Evolutionary conservation across 2,329 filamentous ascomycete genomes (phyloP).

Genomic region (Zymoseptoria passerinii): DNA sequence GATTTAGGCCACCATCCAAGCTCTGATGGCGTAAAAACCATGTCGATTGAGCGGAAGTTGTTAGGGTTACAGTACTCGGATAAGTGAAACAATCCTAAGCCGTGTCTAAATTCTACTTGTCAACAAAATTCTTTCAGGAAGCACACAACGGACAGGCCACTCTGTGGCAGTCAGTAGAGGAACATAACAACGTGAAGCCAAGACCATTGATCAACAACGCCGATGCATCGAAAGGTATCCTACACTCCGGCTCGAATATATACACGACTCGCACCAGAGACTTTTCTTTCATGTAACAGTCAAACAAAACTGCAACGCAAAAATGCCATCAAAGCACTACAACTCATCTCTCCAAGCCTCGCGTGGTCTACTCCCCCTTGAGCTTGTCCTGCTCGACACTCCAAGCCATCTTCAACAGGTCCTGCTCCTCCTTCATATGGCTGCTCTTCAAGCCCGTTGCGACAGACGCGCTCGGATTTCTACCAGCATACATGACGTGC

Average conservation of each 20-base stretch:
- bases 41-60: not conserved
- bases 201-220: not conserved
- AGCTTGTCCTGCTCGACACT: constrained; percentile 56
- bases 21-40: too few species aligned
- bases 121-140: too few species aligned
- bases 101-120: too few species aligned
- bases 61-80: not conserved
- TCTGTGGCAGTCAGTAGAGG: not conserved
- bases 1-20: too few species aligned
- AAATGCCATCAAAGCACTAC: not conserved
- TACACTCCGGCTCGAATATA: not conserved
- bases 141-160: too few species aligned
- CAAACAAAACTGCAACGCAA: not conserved
- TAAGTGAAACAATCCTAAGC: too few species aligned
- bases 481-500: constrained; percentile 94
- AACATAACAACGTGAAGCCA: not conserved
- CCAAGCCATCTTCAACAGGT: constrained; percentile 61
- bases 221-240: not conserved
- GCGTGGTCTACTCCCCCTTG: constrained; percentile 49
- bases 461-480: constrained; percentile 85
- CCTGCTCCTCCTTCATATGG: constrained; percentile 88
- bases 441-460: constrained; percentile 84
- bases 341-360: not conserved
- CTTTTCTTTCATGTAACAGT: not conserved
- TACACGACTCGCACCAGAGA: not conserved